Base-by-base conservation (phyloP, 805 yeast species). In the Yueomyces sinensis region DNA sequence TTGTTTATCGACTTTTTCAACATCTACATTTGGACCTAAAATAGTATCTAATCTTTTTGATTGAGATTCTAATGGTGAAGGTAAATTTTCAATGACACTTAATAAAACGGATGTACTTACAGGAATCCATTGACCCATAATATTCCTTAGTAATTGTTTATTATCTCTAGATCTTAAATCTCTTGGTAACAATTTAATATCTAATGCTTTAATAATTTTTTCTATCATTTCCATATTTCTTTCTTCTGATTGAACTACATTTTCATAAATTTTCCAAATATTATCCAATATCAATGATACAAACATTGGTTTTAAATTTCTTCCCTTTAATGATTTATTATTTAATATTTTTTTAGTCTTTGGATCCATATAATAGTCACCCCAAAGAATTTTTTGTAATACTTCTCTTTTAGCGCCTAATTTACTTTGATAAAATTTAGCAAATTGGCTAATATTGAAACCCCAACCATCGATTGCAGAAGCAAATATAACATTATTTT, bases 391-490 rank as follows among this genome's bases (percentile, higher is more conserved):
- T 49, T 82, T 81, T 38, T 78, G 77, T 31, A 91, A 65, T 35
- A 74, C 82, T 15, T 74, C 73, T 41, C 86, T 75, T 42, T 82
- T 81, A 44, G 89, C 79, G 0, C 94, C 95, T 15, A 89, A 62
- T 47, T 84, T 84, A 32, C 73, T 72, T 59, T 80, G 91, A 53
- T 84, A 83, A 24, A 91, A 74, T 37, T 80, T 76, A 6, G 95
- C 82, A 57, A 91, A 82, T 44, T 91, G 95, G 34, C 82, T 74
- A 33, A 91, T 66, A 30, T 83, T 81, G 56, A 91, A 91, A 1
- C 97, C 99, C 97, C 98, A 91, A 11, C 97, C 97, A 59, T 91
- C 98, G 15, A 81, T 66, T 1, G 98, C 98, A 20, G 76, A 68
- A 1, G 94, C 89, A 62, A 89, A 89, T 0, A 89, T 73, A 4